Evolutionary conservation across 2,329 filamentous ascomycete genomes (phyloP), one percentile per base, ranked within the genome.

Genomic region (Mariannaea elegans): DNA sequence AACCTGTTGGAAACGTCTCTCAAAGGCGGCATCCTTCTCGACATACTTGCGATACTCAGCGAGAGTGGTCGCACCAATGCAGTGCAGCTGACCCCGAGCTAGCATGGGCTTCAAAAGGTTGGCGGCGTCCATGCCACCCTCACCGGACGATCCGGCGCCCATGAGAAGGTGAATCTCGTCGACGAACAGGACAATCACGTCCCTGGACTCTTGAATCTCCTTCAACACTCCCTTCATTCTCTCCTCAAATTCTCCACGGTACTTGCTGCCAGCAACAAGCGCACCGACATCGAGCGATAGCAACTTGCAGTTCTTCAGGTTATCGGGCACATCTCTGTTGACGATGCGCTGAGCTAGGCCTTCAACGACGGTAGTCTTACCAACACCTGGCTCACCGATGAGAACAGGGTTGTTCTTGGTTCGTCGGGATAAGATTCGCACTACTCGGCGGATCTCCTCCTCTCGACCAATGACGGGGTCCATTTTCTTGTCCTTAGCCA

Each of bases 341-440:
- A 97, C 93, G 63, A 99, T 98, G 50, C 95, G 90, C 75, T 94
- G 92, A 27, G 95, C 95, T 59, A 99, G 84, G 71, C 95, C 95
- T 81, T 99, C 95, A 48, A 98, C 93, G 56, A 99, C 94, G 5
- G 95, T 97, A 4, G 95, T 99, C 83, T 99, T 99, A 74, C 95
- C 95, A 21, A 98, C 95, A 88, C 95, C 95, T 32, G 95, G 94
- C 75, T 98, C 94, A 81, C 95, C 95, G 66, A 99, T 98, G 66
- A 99, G 86, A 47, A 98, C 94, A 2, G 95, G 95, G 78, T 99
- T 99, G 84, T 99, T 98, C 86, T 98, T 98, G 63, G 94, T 98
- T 73, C 94, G 87, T 75, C 95, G 86, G 32, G 93, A 97, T 63
- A 98, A 82, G 65, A 98, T 98, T 58, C 94, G 89, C 67, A 98